Conservation (phyloP, 2,329 filamentous ascomycete genomes). For the Penicillium sumatraense region DNA sequence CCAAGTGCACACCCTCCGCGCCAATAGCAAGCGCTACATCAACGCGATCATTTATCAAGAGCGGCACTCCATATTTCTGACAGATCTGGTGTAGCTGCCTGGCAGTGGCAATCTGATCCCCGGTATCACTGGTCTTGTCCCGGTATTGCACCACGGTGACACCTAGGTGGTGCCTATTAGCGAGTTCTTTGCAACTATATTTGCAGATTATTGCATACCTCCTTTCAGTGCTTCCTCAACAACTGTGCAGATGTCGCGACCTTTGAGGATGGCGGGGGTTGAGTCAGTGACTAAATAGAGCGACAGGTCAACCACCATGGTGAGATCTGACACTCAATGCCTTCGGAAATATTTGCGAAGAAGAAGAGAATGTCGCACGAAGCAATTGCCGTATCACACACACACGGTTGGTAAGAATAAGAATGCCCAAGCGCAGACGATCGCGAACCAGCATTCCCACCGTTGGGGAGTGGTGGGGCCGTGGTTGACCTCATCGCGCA, state of each 20-base stretch:
- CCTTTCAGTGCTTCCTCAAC: conserved; percentile 77
- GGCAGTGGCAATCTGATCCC: conserved; percentile 70
- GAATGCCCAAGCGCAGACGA: conserved; percentile 1
- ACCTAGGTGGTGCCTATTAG: conserved; percentile 42
- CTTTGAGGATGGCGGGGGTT: conserved; percentile 79
- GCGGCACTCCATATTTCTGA: conserved; percentile 68
- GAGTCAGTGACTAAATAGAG: conserved; percentile 94
- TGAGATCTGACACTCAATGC: conserved; percentile 19
- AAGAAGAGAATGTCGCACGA: neutral
- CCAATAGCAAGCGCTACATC: conserved; percentile 85
- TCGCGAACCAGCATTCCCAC: conserved; percentile 19
- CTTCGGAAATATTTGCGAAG: neutral
- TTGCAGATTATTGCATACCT: conserved; percentile 52
- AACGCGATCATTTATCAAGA: conserved; percentile 91
- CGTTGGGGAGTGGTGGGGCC: conserved; percentile 23
- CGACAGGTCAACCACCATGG: conserved; percentile 69
- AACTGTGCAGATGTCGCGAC: conserved; percentile 70
- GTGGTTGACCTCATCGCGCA: conserved; percentile 23
- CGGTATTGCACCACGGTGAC: conserved; percentile 87
- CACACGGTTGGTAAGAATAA: conserved; percentile 4
- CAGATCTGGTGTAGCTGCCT: conserved; percentile 74
- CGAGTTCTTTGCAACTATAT: neutral
- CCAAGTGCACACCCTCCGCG: conserved; percentile 91
- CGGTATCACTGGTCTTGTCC: conserved; percentile 82
- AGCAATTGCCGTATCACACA: conserved; percentile 1